A percentile compares a stretch with the other conserved stretches of the same genome.
Evolutionary conservation across 176 grass and related monocot species (phyloP).

Genomic region (Rhynchospora breviuscula): DNA sequence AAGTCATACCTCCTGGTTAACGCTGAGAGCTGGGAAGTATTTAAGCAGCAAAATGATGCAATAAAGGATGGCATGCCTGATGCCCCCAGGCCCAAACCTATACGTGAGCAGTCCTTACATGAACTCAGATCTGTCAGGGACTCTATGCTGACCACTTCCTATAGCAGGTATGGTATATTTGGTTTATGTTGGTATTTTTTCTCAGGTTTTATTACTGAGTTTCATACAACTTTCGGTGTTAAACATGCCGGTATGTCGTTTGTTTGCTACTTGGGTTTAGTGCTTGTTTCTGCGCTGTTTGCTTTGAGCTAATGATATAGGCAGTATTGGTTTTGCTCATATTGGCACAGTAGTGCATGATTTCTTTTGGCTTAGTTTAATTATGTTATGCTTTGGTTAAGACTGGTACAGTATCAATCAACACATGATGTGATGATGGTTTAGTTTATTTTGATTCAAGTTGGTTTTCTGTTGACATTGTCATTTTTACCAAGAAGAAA

Average conservation of each 20-base stretch:
- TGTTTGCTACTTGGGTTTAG: neutral
- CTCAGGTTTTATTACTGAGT: neutral
- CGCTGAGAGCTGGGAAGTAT: slow-evolving; percentile 49
- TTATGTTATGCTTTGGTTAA: neutral
- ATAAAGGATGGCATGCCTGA: slow-evolving; percentile 30
- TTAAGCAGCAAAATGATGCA: slow-evolving; percentile 11
- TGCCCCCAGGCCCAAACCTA: neutral
- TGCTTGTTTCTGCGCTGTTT: neutral
- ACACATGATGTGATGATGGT: neutral
- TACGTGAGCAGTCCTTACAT: slow-evolving; percentile 28
- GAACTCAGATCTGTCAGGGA: slow-evolving; percentile 19
- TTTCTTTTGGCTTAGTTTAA: neutral
- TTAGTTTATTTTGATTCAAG: neutral
- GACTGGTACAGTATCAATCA: neutral
- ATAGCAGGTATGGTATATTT: slow-evolving; percentile 32
- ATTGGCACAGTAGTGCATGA: neutral
- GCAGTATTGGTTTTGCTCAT: neutral
- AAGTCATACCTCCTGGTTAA: slow-evolving; percentile 73
- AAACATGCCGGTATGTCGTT: neutral
- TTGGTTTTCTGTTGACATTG: neutral
- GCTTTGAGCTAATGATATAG: neutral
- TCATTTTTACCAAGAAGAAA: neutral
- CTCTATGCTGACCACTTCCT: slow-evolving; percentile 39
- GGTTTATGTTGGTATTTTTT: neutral
- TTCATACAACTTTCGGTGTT: neutral